A percentile compares a stretch with the other conserved stretches of the same genome.
These are phyloP conservation scores for Fonsecaea monophora DNA, from an alignment of 2,329 filamentous ascomycete species.

Conservation along the genomic window DNA sequence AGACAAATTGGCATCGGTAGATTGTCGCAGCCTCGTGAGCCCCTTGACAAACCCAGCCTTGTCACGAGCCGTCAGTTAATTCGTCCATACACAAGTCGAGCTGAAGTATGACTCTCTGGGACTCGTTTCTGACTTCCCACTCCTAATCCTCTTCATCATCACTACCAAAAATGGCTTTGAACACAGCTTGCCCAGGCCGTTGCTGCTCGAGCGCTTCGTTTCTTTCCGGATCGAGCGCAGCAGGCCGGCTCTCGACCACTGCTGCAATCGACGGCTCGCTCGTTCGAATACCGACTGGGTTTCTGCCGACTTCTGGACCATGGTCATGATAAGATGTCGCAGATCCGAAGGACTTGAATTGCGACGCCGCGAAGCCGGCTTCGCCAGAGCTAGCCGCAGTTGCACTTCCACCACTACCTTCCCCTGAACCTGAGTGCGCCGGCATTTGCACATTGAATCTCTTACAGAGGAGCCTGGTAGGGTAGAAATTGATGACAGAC, in stretches of 20 bases:
- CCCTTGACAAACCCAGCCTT: neutral
- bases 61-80: neutral
- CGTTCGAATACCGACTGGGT: neutral
- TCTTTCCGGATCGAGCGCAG: conserved; percentile 70
- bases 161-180: conserved; percentile 92
- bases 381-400: neutral
- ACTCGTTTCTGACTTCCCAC: neutral
- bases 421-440: conserved; percentile 48
- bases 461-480: conserved; percentile 87
- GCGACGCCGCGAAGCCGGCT: conserved; percentile 18
- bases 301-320: neutral
- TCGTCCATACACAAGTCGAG: neutral
- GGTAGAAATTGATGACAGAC: conserved; percentile 73
- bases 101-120: neutral
- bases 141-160: conserved; percentile 70
- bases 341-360: conserved; percentile 42
- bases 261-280: conserved; percentile 25
- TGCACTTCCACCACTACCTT: conserved; percentile 45
- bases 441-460: conserved; percentile 84
- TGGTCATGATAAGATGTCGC: conserved; percentile 44
- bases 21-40: neutral
- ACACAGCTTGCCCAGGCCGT: conserved; percentile 78
- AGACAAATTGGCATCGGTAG: neutral
- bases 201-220: conserved; percentile 80
- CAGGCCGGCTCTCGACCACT: conserved; percentile 24